Conservation (phyloP, 2,329 filamentous ascomycete genomes). For the Fusarium odoratissimum region DNA sequence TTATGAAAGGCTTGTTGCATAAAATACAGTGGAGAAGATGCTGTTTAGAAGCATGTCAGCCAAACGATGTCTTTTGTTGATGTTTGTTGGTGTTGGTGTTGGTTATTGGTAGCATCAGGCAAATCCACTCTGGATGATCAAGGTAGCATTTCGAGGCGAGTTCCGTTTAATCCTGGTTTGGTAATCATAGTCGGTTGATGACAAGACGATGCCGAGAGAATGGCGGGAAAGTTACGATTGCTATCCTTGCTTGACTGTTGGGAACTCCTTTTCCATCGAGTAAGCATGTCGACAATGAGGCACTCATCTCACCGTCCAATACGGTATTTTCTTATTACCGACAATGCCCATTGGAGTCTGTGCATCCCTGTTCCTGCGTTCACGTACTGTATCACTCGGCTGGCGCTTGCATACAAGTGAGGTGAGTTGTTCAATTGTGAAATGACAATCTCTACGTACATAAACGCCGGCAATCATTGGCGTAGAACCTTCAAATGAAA, state of each 20-base stretch:
- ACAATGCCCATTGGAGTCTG: slow-evolving; percentile 1
- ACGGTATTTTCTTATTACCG: neutral
- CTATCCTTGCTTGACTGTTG: neutral
- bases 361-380: slow-evolving; percentile 22
- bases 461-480: neutral
- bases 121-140: slow-evolving; percentile 16
- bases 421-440: neutral
- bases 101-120: neutral
- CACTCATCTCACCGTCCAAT: neutral
- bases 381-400: neutral
- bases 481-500: too few species aligned
- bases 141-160: neutral
- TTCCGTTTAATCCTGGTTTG: slow-evolving; percentile 9
- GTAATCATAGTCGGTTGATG: neutral
- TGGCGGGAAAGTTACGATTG: neutral
- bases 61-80: neutral
- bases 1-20: neutral
- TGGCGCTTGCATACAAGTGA: neutral
- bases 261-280: neutral
- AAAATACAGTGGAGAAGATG: neutral
- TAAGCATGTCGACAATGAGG: neutral
- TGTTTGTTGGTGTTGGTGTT: neutral
- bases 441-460: neutral
- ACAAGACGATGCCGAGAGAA: slow-evolving; percentile 7
- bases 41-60: neutral